These are phyloP conservation scores for Paramecium biaurelia DNA, from an alignment of 73 alveolate genomes.

Conservation along the genomic window DNA sequence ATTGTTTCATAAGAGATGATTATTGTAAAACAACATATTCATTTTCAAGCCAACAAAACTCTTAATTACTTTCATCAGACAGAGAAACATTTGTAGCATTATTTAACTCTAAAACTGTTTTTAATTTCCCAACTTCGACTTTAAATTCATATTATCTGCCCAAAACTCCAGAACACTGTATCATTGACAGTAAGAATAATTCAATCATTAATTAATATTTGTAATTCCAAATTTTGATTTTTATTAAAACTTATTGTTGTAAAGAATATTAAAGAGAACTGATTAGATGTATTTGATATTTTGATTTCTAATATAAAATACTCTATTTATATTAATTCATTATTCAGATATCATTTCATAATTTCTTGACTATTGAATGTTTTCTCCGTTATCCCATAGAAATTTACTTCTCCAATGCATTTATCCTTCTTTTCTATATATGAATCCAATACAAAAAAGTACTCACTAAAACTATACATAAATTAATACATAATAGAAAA, in stretches of 20 bases:
- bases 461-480: neutral
- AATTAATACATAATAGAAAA: neutral
- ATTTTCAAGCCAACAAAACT: neutral
- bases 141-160: neutral
- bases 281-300: neutral
- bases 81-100: neutral
- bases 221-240: neutral
- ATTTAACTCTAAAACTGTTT: neutral
- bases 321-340: neutral
- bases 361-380: neutral
- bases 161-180: neutral
- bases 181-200: neutral
- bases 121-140: neutral
- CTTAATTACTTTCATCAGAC: neutral
- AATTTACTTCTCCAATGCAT: neutral
- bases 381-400: neutral
- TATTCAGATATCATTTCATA: neutral
- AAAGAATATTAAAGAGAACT: neutral
- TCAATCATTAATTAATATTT: constrained; percentile 16
- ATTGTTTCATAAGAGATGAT: neutral
- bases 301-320: neutral
- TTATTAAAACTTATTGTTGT: neutral
- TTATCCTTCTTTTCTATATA: neutral
- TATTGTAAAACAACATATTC: neutral
- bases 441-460: neutral